Evolutionary conservation across 345 rosid species (phyloP).

Genomic region (Citrus cavaleriei): DNA sequence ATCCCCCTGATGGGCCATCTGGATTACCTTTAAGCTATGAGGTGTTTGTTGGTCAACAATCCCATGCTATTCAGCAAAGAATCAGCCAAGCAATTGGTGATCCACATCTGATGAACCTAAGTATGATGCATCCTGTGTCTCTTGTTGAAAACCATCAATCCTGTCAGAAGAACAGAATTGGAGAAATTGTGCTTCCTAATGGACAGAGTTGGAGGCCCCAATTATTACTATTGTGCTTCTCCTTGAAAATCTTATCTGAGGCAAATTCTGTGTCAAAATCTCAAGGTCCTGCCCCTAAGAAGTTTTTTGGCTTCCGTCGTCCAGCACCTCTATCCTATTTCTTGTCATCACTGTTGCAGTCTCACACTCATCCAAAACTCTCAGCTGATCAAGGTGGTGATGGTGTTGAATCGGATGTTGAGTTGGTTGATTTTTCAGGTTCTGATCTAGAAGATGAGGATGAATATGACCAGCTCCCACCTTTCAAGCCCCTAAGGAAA

Average conservation of each 20-base stretch:
- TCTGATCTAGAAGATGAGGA: conserved; percentile 28
- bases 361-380: conserved; percentile 33
- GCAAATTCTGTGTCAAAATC: conserved; percentile 28
- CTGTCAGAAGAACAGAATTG: conserved; percentile 22
- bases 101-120: conserved; percentile 32
- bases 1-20: conserved; percentile 47
- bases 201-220: conserved; percentile 56
- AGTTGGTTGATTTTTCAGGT: conserved; percentile 24
- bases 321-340: conserved; percentile 39
- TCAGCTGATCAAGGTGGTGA: conserved; percentile 27
- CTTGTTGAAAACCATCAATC: conserved; percentile 56
- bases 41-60: conserved; percentile 43
- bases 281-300: conserved; percentile 21
- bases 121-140: conserved; percentile 44
- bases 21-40: conserved; percentile 45
- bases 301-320: conserved; percentile 26
- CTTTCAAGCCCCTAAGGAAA: conserved; percentile 42
- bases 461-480: conserved; percentile 42
- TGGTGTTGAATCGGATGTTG: conserved; percentile 26
- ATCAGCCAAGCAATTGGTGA: conserved; percentile 52
- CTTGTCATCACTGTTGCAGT: conserved; percentile 43
- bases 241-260: conserved; percentile 50
- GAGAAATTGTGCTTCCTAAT: conserved; percentile 32
- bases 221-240: conserved; percentile 53
- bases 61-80: conserved; percentile 38